phyloP scores from a whole-genome alignment of 768 basidiomycete genomes.

The Naganishia vishniacii region DNA sequence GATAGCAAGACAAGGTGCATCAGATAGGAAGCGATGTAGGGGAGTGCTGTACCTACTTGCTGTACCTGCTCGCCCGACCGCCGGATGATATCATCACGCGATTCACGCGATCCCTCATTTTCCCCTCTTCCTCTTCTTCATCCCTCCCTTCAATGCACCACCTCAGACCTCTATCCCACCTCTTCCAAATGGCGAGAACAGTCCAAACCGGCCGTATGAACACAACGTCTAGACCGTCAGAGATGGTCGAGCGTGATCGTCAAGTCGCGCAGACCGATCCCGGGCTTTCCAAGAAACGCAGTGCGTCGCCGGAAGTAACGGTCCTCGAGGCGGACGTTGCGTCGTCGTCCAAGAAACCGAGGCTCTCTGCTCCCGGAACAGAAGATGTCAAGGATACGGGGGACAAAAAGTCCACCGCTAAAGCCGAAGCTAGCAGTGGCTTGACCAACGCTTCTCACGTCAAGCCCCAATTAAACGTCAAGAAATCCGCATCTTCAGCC shows the following conservation, averaged over 20 bases:
- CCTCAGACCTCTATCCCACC: background rate
- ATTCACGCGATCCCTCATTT: background rate
- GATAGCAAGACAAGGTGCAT: background rate
- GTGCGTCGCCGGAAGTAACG: background rate
- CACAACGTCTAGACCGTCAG: too few species aligned
- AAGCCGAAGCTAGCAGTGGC: too few species aligned
- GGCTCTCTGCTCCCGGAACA: background rate
- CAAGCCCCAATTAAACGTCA: too few species aligned
- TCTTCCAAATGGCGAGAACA: background rate
- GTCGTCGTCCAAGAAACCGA: background rate
- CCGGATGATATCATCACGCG: conserved; percentile 19
- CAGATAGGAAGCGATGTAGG: too few species aligned
- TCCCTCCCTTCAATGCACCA: background rate
- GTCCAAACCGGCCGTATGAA: background rate
- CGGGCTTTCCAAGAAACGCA: background rate
- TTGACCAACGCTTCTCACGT: too few species aligned
- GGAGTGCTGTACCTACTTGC: too few species aligned
- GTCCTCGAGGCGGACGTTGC: background rate
- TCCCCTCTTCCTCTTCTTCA: background rate
- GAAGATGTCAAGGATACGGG: background rate
- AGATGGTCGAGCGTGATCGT: background rate
- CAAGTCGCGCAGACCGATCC: too few species aligned
- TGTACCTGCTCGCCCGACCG: conserved; percentile 9
- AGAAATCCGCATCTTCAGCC: background rate
- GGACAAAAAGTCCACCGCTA: background rate